phyloP scores from a whole-genome alignment of 805 yeast species.

The Priceomyces carsonii region DNA sequence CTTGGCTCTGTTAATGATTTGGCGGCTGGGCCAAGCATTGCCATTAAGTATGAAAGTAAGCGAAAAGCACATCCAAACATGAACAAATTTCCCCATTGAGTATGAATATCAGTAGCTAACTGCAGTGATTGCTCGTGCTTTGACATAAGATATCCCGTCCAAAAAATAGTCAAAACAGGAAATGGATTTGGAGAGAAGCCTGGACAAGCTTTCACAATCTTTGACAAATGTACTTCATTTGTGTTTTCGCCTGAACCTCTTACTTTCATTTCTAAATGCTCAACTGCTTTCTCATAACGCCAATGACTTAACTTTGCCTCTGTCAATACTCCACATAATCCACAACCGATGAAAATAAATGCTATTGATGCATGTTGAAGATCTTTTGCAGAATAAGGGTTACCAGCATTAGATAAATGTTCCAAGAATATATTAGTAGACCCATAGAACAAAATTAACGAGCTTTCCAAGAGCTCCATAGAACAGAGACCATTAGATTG shows the following conservation, averaged over 20 bases:
- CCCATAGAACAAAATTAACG: conserved; percentile 84
- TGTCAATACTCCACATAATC: conserved; percentile 83
- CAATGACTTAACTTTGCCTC: conserved; percentile 67
- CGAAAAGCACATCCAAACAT: conserved; percentile 83
- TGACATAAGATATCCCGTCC: conserved; percentile 97
- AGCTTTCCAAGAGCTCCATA: conserved; percentile 84
- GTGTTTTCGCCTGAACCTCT: not conserved
- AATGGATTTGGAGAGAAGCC: conserved; percentile 92
- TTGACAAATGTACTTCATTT: not conserved
- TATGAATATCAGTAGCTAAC: conserved; percentile 77
- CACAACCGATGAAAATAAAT: conserved; percentile 75
- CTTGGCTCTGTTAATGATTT: conserved; percentile 29
- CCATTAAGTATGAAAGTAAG: conserved; percentile 58
- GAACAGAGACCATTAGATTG: conserved; percentile 56
- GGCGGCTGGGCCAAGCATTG: conserved; percentile 37
- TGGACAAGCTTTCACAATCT: conserved; percentile 47
- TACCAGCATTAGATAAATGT: conserved; percentile 68
- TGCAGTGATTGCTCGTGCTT: conserved; percentile 85
- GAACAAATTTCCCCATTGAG: conserved; percentile 89
- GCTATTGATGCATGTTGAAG: conserved; percentile 38
- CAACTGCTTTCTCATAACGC: conserved; percentile 45
- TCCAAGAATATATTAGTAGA: conserved; percentile 87
- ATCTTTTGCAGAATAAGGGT: conserved; percentile 73
- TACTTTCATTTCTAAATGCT: conserved; percentile 10
- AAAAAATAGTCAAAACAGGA: conserved; percentile 89